Conservation (phyloP, 805 yeast genomes). For the Priceomyces haplophilus region DNA sequence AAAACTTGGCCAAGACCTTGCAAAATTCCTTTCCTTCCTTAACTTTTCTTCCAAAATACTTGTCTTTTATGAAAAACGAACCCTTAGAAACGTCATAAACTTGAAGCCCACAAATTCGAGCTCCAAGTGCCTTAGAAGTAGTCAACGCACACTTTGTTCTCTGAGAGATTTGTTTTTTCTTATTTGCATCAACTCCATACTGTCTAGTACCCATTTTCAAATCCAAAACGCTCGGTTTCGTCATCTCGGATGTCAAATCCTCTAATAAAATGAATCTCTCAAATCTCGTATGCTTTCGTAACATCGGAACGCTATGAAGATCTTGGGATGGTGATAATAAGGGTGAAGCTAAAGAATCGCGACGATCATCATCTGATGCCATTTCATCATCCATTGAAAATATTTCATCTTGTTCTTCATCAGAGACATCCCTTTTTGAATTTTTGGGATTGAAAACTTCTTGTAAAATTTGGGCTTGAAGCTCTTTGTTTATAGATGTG, state of each 20-base stretch:
- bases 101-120: conserved; percentile 93
- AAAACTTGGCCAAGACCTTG: conserved; percentile 67
- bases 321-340: conserved; percentile 8
- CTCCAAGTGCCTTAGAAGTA: conserved; percentile 80
- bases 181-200: conserved; percentile 89
- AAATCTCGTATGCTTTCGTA: conserved; percentile 50
- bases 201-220: conserved; percentile 98
- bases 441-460: conserved; percentile 33
- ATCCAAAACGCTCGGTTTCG: conserved; percentile 86
- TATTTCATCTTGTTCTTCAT: conserved; percentile 29
- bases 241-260: conserved; percentile 82
- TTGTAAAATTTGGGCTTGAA: conserved; percentile 37
- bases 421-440: conserved; percentile 5
- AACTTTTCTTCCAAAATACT: conserved; percentile 85
- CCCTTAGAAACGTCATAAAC: conserved; percentile 53
- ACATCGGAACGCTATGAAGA: conserved; percentile 15
- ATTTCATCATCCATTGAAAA: conserved; percentile 43
- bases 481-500: conserved; percentile 35
- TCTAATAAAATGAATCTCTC: conserved; percentile 85
- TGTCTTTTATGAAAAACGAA: conserved; percentile 56
- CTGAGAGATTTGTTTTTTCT: conserved; percentile 73
- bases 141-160: conserved; percentile 75
- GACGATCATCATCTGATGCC: conserved; percentile 12
- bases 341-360: conserved; percentile 5
- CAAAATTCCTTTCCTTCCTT: conserved; percentile 72